A percentile compares a stretch with the other conserved stretches of the same genome.
These are phyloP conservation scores for Globisporangium spiculum DNA, from an alignment of 352 stramenopile genomes.

Conservation along the genomic window DNA sequence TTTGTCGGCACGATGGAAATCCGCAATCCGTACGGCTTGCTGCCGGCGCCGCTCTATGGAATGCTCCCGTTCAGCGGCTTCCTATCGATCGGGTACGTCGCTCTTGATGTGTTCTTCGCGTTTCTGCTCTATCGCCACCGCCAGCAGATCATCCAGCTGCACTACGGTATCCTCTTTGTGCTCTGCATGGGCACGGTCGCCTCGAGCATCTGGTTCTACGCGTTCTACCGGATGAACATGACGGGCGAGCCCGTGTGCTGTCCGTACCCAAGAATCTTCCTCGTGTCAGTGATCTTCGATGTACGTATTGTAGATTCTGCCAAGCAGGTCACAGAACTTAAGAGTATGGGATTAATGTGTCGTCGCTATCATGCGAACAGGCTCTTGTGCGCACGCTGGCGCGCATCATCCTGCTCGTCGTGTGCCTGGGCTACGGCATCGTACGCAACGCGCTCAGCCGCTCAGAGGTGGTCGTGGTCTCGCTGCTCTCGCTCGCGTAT, in stretches of 20 bases:
- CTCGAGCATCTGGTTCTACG: slow-evolving; percentile 71
- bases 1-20: slow-evolving; percentile 77
- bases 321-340: neutral
- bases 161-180: slow-evolving; percentile 82
- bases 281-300: slow-evolving; percentile 81
- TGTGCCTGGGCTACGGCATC: slow-evolving; percentile 91
- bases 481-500: slow-evolving; percentile 70
- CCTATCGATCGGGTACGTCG: slow-evolving; percentile 67
- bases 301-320: slow-evolving; percentile 30
- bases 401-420: slow-evolving; percentile 79
- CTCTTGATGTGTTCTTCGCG: slow-evolving; percentile 78
- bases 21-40: slow-evolving; percentile 75
- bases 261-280: slow-evolving; percentile 82
- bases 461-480: slow-evolving; percentile 50
- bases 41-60: slow-evolving; percentile 80
- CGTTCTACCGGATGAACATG: slow-evolving; percentile 87
- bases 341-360: neutral
- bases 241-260: slow-evolving; percentile 88
- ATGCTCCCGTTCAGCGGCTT: slow-evolving; percentile 84
- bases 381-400: slow-evolving; percentile 81
- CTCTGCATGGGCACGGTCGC: slow-evolving; percentile 70
- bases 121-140: slow-evolving; percentile 69
- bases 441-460: slow-evolving; percentile 57
- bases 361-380: slow-evolving; percentile 20
- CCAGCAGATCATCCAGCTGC: slow-evolving; percentile 68